phyloP scores from a whole-genome alignment of 495 filamentous ascomycete species.

The Astrothelium subdiscretum region DNA sequence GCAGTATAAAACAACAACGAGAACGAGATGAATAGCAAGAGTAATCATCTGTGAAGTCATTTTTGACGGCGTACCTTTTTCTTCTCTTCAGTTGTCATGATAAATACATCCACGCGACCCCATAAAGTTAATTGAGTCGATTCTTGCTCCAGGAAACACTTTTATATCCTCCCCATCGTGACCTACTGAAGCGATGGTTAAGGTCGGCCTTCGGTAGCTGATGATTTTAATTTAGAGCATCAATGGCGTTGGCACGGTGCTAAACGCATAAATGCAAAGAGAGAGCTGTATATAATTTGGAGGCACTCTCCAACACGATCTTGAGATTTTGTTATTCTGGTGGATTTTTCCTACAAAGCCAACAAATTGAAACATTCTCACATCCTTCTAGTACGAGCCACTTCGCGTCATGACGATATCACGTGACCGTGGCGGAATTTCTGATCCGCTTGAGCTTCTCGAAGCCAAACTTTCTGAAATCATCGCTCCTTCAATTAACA shows the following conservation, averaged over 20 bases:
- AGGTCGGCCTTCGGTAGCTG: too few species aligned
- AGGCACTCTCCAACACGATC: too few species aligned
- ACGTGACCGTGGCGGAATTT: neutral
- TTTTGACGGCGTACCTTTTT: neutral
- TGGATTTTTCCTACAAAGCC: too few species aligned
- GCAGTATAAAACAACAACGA: neutral
- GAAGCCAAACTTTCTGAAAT: conserved; percentile 2
- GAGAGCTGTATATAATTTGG: too few species aligned
- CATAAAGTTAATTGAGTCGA: too few species aligned
- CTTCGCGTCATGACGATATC: neutral
- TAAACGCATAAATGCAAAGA: too few species aligned
- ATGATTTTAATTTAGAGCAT: too few species aligned
- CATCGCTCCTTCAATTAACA: neutral
- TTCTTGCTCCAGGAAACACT: neutral
- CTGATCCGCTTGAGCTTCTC: neutral
- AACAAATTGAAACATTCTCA: neutral
- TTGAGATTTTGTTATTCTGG: too few species aligned
- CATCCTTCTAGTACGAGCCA: neutral
- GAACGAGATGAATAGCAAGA: neutral
- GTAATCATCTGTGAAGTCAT: neutral
- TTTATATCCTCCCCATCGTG: too few species aligned
- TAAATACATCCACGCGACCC: too few species aligned
- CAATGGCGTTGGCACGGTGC: too few species aligned
- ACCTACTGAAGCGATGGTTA: too few species aligned
- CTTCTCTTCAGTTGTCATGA: neutral